Base-by-base conservation (phyloP, 495 filamentous ascomycete species). In the Trichoderma gamsii region DNA sequence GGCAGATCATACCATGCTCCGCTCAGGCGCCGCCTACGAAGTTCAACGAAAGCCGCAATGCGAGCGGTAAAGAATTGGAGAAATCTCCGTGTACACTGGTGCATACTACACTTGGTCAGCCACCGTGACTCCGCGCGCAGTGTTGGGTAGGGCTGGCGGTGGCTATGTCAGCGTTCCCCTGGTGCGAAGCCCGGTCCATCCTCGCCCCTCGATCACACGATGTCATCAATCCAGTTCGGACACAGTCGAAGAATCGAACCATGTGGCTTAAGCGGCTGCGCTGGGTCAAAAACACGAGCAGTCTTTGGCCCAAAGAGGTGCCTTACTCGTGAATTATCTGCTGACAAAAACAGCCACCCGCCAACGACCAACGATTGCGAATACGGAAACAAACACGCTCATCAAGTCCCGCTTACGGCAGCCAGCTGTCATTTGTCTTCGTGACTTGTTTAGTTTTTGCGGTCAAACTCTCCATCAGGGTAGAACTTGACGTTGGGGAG, bases 151-250 rank as follows among this genome's bases (percentile, higher is more conserved):
- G 4, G 35, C 35, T 21, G 49, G 21, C 18, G 21, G 56, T 61
- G n/a, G 15, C 16, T 13, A 32, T 61, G 56, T 61, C 56, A 61
- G 56, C 56, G 6, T 61, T 61, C 56, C 56, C 56, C 56, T 61
- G 56, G 56, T 32, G 56, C 56, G 56, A 61, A 32, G 23, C 23
- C 23, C 56, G 35, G 23, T 61, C 56, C 27, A 25, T 32, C 7
- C 23, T 61, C 23, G 23, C 56, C 0, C 27, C 2, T 18, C 27
- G 12, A 32, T 61, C 56, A 61, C 9, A 16, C 27, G 23, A 61
- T 61, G 56, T 32, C 16, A 21, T 61, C 49, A 25, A n/a, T 52
- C 8, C 49, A 52, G 18, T n/a, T 29, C 4, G 29, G 29, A 29
- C 29, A 29, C 29, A 29, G 9, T n/a, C 18, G 49, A 5, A 46